Base-by-base conservation (phyloP, 257 asterid genomes). In the Petrea volubilis region DNA sequence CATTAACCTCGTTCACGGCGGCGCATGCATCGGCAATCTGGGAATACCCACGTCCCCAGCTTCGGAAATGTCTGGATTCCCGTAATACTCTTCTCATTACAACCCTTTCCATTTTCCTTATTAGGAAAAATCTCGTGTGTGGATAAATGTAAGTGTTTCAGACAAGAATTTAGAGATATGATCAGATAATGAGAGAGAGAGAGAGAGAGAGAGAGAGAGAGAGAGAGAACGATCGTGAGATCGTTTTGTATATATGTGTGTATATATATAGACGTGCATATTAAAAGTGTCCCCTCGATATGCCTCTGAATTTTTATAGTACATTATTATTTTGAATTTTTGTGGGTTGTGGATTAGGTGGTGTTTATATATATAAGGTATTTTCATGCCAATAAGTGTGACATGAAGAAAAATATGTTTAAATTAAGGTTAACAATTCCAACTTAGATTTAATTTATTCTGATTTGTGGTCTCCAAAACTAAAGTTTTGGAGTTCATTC, bases 31-130 rank as follows among this genome's bases (percentile, higher is more conserved):
- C 64, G 64, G 88, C 80, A 12, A 21, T 70, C 34, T 49, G 56
- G 67, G 93, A 84, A 70, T 58, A 80, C 15, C 60, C 20, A 14
- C 77, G 82, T 40, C 43, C 74, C 17, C 71, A 56, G 33, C 72
- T 20, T 44, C 25, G 67, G 64, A 49, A 28, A 6, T 69, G 71
- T 67, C 51, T 69, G 53, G 78, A 73, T 47, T 81, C 86, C 90
- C 71, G 43, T 61, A 61, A 70, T 61, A 84, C 76, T 72, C 74
- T 76, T 59, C 79, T 72, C 68, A 77, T 52, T 20, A 65, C 76
- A 60, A 69, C 76, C 67, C 85, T 80, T 61, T 27, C 79, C 88
- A 82, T 84, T 64, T 60, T 58, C 40, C 27, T 71, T 20, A 38
- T 15, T 5, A 11, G 3, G 2, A 49, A 7, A 55, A 38, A 24